phyloP scores from a whole-genome alignment of 1,139 yeast genomes.

The Wickerhamiella pararugosa region DNA sequence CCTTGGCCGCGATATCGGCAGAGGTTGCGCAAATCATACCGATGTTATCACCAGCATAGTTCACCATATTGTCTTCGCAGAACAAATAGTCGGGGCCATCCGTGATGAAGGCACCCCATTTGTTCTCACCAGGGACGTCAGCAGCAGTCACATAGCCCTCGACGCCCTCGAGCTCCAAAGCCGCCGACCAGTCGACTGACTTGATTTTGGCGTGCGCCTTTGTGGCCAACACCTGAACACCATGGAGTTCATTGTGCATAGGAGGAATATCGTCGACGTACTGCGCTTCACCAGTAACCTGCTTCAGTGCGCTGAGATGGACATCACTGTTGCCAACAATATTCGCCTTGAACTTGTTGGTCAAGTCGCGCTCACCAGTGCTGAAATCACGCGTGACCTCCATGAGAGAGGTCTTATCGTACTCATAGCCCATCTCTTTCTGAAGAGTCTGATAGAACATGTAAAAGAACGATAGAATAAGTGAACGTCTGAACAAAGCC shows the following conservation, averaged over 20 bases:
- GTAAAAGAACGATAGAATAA: conserved; percentile 31
- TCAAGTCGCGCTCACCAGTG: conserved; percentile 27
- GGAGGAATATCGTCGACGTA: conserved; percentile 33
- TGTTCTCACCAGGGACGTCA: conserved; percentile 27
- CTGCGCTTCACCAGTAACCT: conserved; percentile 32
- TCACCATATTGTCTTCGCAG: conserved; percentile 28
- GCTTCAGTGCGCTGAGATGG: conserved; percentile 31
- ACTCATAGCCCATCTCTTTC: conserved; percentile 8
- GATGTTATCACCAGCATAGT: conserved; percentile 31
- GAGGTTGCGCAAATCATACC: conserved; percentile 29
- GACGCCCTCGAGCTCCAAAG: conserved; percentile 28
- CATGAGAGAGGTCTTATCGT: conserved; percentile 23
- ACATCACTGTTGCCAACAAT: conserved; percentile 29
- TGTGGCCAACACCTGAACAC: conserved; percentile 30
- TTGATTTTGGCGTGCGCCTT: conserved; percentile 30
- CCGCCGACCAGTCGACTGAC: conserved; percentile 26
- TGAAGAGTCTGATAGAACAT: conserved; percentile 26
- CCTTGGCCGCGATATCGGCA: conserved; percentile 29
- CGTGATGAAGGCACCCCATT: conserved; percentile 28
- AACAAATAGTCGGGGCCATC: conserved; percentile 30
- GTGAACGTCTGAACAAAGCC: conserved; percentile 31
- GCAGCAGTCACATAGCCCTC: conserved; percentile 29
- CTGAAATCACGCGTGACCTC: conserved; percentile 28
- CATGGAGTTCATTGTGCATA: conserved; percentile 27
- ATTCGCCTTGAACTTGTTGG: conserved; percentile 25